phyloP scores from a whole-genome alignment of 1,284 basidiomycete genomes.

The Crucibulum parvulum region DNA sequence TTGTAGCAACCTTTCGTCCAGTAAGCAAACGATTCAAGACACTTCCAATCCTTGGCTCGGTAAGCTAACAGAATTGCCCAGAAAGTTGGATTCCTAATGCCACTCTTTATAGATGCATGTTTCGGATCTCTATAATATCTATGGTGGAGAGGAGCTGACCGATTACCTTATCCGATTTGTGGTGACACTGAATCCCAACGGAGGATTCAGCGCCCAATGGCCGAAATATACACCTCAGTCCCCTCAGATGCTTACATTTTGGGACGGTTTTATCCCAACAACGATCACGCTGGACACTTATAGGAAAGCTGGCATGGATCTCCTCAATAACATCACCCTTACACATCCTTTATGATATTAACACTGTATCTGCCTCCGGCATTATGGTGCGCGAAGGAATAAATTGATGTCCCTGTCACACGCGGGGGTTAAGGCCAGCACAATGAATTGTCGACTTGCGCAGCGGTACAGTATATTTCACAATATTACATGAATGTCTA shows the following conservation, averaged over 20 bases:
- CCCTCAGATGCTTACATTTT: slow-evolving; percentile 12
- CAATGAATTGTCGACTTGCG: too few species aligned
- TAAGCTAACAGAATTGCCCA: not conserved
- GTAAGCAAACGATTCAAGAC: slow-evolving; percentile 12
- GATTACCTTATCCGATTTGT: slow-evolving; percentile 31
- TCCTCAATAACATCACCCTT: slow-evolving; percentile 26
- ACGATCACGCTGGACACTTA: slow-evolving; percentile 26
- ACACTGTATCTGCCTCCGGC: not conserved
- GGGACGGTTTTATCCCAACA: slow-evolving; percentile 21
- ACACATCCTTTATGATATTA: slow-evolving; percentile 20
- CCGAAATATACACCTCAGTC: slow-evolving; percentile 23
- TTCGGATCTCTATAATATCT: slow-evolving; percentile 36
- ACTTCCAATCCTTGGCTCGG: slow-evolving; percentile 8
- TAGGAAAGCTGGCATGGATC: slow-evolving; percentile 20
- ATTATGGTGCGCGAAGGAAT: not conserved
- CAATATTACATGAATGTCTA: too few species aligned
- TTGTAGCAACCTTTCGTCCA: not conserved
- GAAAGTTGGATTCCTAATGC: not conserved
- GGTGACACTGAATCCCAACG: slow-evolving; percentile 28
- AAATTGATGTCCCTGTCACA: not conserved
- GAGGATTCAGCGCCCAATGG: slow-evolving; percentile 21
- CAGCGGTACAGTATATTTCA: too few species aligned
- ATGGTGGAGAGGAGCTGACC: slow-evolving; percentile 33
- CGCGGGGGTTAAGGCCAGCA: too few species aligned
- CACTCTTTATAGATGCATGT: slow-evolving; percentile 16